These are phyloP conservation scores for Chalciporus sp. DNA, from an alignment of 1,284 basidiomycete genomes.

Conservation along the genomic window DNA sequence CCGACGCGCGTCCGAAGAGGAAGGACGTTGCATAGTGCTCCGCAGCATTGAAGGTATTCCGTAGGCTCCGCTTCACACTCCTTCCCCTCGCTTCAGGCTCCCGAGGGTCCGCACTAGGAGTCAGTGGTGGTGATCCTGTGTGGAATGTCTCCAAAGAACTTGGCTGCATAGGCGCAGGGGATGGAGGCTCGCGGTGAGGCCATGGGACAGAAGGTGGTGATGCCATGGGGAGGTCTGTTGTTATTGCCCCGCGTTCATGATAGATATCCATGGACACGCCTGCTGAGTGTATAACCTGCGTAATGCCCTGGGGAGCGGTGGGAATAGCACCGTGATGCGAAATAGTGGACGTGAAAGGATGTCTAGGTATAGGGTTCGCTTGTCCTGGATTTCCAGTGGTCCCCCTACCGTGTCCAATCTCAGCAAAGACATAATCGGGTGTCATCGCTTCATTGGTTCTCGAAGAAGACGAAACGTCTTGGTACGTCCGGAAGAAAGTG, in stretches of 20 bases:
- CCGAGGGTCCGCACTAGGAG: constrained; percentile 29
- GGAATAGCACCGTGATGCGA: constrained; percentile 21
- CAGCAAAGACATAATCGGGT: constrained; percentile 73
- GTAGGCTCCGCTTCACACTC: constrained; percentile 62
- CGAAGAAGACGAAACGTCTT: constrained; percentile 43
- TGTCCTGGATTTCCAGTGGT: constrained; percentile 33
- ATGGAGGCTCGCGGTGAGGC: constrained; percentile 30
- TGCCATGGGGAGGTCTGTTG: constrained; percentile 10
- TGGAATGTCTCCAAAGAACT: constrained; percentile 40
- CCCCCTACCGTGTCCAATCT: constrained; percentile 74
- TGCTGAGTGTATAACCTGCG: constrained; percentile 40
- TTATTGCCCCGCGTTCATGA: constrained; percentile 13
- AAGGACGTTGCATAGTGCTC: constrained; percentile 68
- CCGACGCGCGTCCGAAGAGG: constrained; percentile 52
- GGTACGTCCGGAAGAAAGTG: constrained; percentile 62
- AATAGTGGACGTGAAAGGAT: constrained; percentile 20
- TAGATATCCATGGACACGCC: constrained; percentile 30
- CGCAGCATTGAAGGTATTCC: constrained; percentile 66
- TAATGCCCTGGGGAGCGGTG: constrained; percentile 34
- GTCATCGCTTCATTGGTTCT: constrained; percentile 62
- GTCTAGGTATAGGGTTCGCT: constrained; percentile 19
- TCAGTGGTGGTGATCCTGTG: constrained; percentile 45
- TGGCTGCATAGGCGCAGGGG: constrained; percentile 26
- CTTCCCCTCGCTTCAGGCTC: constrained; percentile 50
- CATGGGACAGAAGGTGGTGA: constrained; percentile 25